These are phyloP conservation scores for Phytophthora tubulina DNA, from an alignment of 352 stramenopile genomes.

Conservation along the genomic window DNA sequence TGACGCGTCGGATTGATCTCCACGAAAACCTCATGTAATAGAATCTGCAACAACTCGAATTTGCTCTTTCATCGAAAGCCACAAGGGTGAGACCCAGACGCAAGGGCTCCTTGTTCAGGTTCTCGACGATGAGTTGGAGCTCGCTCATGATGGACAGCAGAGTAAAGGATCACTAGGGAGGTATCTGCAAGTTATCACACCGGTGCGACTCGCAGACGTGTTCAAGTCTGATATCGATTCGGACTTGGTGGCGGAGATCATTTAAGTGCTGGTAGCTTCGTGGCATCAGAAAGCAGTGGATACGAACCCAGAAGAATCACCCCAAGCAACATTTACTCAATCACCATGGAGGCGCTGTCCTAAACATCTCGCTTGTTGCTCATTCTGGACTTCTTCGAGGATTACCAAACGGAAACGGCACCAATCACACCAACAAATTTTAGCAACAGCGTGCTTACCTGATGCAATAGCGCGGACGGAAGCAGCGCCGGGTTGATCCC, in stretches of 20 bases:
- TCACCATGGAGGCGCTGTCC: conserved; percentile 51
- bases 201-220: conserved; percentile 50
- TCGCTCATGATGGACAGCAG: conserved; percentile 81
- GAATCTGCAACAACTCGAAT: conserved; percentile 93
- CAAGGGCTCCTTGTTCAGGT: conserved; percentile 95
- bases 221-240: conserved; percentile 81
- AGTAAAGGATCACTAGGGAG: conserved; percentile 21
- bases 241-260: conserved; percentile 76
- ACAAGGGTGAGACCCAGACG: conserved; percentile 89
- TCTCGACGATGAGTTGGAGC: conserved; percentile 93
- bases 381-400: conserved; percentile 77
- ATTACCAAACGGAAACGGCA: conserved; percentile 59
- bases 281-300: conserved; percentile 28
- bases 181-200: conserved; percentile 72
- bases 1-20: conserved; percentile 88
- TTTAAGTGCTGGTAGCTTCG: conserved; percentile 52
- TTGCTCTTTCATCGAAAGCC: conserved; percentile 95
- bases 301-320: conserved; percentile 16
- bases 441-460: conserved; percentile 42
- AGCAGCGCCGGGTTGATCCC: conserved; percentile 88
- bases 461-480: conserved; percentile 86
- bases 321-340: conserved; percentile 44
- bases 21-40: conserved; percentile 92
- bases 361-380: conserved; percentile 65
- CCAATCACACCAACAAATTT: background rate